Evolutionary conservation across 371 early-diverging fungal genomes (phyloP), one percentile per base, ranked within the genome.

Genomic region (Choanephora cucurbitarum): DNA sequence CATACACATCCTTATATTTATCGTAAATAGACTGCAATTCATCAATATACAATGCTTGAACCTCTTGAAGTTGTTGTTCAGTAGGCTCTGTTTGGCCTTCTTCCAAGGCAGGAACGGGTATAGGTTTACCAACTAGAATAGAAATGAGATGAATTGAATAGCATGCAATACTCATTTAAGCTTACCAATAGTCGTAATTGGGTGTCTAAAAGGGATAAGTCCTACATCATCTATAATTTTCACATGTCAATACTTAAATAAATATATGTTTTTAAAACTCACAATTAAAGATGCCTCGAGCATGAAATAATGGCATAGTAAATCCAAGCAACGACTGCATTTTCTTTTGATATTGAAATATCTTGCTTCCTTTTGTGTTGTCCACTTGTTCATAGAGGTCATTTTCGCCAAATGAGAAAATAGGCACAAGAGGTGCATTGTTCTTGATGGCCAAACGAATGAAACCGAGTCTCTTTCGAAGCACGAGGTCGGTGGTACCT

Each of bases 331-430:
- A 52, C 0, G 77, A 62, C 64, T 90, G 82, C 60, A 89, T 57
- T 58, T 76, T 68, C 34, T 80, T 77, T 57, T 91, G 91, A 33
- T 83, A 33, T n/a, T 66, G 48, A 32, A 78, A 81, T 6, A 88
- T 42, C 43, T 64, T 62, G 15, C 87, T 80, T 14, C 77, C 81
- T 21, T 70, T 37, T 39, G 62, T 47, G 48, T 82, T 84, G 56
- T 78, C 77, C 24, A 87, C 68, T 41, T 88, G 85, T 44, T 82
- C 80, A 56, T 85, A 92, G 13, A 92, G 58, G 32, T 92, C 90
- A 66, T 91, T 93, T 66, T 94, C 93, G 34, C 93, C 93, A 79
- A 94, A 92, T 0, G 83, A 80, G 58, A 88, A 84, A 0, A 85
- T 77, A 5, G 94, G 94, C 1, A 91, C 89, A 31, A 93, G 59